Conservation (phyloP, 2,329 filamentous ascomycete species). For the Ilyonectria destructans region DNA sequence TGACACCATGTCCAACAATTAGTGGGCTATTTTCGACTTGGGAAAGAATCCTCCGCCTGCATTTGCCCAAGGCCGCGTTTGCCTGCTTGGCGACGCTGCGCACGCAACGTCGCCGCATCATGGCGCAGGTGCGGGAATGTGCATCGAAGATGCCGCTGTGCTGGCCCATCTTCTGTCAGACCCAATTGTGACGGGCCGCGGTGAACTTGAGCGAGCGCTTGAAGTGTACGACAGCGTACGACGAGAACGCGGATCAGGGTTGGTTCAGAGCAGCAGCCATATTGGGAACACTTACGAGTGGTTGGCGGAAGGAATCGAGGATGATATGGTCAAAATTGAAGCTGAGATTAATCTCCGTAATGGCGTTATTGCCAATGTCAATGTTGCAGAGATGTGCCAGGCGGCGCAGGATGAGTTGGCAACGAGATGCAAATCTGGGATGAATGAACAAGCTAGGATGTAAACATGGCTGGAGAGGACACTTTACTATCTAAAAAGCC, state of each 20-base stretch:
- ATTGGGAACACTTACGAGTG: slow-evolving; percentile 31
- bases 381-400: slow-evolving; percentile 25
- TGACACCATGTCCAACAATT: neutral
- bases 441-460: neutral
- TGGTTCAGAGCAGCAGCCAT: slow-evolving; percentile 27
- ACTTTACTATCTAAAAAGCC: too few relatives aligned
- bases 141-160: slow-evolving; percentile 30
- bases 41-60: slow-evolving; percentile 24
- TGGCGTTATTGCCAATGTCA: slow-evolving; percentile 24
- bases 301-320: slow-evolving; percentile 19
- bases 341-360: slow-evolving; percentile 28
- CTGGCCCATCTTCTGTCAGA: slow-evolving; percentile 17
- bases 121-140: slow-evolving; percentile 26
- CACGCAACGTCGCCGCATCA: slow-evolving; percentile 32
- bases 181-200: neutral
- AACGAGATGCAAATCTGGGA: neutral
- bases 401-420: slow-evolving; percentile 12
- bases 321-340: slow-evolving; percentile 22
- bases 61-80: slow-evolving; percentile 17
- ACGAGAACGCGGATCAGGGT: slow-evolving; percentile 20
- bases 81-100: slow-evolving; percentile 29
- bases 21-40: slow-evolving; percentile 34
- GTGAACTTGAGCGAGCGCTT: slow-evolving; percentile 9
- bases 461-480: too few relatives aligned
- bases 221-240: slow-evolving; percentile 21